Conservation (phyloP, 352 stramenopile species). For the Globisporangium spiculum region DNA sequence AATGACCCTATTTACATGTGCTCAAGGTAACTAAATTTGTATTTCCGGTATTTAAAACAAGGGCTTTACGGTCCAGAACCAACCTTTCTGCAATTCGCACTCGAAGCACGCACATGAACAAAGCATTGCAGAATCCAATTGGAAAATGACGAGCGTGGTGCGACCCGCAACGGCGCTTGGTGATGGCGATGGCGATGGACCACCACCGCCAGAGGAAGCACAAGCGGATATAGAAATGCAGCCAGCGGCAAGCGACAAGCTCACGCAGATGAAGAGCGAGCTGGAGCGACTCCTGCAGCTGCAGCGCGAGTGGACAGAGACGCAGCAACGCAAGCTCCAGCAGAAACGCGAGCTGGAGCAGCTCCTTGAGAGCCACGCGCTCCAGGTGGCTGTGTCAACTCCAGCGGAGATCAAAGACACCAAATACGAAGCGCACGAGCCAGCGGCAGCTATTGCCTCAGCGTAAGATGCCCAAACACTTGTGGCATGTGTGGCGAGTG, state of each 20-base stretch:
- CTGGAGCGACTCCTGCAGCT: constrained; percentile 18
- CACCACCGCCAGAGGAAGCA: neutral
- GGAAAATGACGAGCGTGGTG: constrained; percentile 11
- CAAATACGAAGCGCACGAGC: neutral
- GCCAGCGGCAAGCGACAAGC: neutral
- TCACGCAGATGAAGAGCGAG: constrained; percentile 20
- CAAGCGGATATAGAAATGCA: neutral
- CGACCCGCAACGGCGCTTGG: neutral
- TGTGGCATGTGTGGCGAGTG: neutral
- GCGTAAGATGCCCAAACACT: neutral
- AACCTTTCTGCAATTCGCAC: neutral
- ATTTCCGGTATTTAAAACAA: neutral
- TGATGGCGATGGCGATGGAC: constrained; percentile 1
- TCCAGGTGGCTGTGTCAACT: neutral
- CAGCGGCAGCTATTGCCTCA: no score
- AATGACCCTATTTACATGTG: no score
- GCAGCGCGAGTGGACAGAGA: constrained; percentile 24
- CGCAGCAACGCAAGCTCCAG: constrained; percentile 24
- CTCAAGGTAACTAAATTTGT: neutral
- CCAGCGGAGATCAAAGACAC: neutral
- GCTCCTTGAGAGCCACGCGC: neutral
- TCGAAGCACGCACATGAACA: neutral
- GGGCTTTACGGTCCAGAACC: neutral
- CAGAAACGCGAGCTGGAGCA: constrained; percentile 17
- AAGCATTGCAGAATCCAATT: neutral